A percentile compares a stretch with the other conserved stretches of the same genome.
These are phyloP conservation scores for Amyloporia xantha DNA, from an alignment of 768 basidiomycete species.

Conservation along the genomic window DNA sequence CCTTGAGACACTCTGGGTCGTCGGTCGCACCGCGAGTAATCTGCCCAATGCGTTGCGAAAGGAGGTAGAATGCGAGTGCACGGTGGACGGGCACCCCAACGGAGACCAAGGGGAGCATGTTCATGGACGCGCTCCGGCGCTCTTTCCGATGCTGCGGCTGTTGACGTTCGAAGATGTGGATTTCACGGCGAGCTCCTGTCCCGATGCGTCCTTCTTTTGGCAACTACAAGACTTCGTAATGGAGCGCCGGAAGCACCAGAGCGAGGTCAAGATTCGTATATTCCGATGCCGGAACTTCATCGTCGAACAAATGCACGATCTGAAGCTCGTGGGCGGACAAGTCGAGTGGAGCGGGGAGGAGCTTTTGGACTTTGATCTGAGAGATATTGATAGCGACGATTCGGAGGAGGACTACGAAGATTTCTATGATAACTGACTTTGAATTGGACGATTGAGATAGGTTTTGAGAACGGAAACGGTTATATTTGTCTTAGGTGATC, in stretches of 20 bases:
- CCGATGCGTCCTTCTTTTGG: neutral
- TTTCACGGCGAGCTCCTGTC: neutral
- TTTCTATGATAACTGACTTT: conserved; percentile 2
- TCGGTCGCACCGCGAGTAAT: neutral
- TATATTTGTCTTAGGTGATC: too few relatives aligned
- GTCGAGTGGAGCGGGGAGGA: conserved; percentile 1
- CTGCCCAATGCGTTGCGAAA: neutral
- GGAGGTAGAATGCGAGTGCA: neutral
- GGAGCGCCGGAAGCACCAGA: neutral
- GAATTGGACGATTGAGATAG: too few relatives aligned
- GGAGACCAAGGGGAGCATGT: neutral
- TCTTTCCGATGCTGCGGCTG: neutral
- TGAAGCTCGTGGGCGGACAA: neutral
- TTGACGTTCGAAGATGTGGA: conserved; percentile 3
- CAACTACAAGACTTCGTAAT: conserved; percentile 1
- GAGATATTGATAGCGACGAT: conserved; percentile 3
- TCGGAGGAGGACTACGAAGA: conserved; percentile 6
- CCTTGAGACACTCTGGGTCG: neutral
- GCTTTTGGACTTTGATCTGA: conserved; percentile 3
- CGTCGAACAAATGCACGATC: conserved; percentile 3
- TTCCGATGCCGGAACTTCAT: conserved; percentile 4
- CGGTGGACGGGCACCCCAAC: neutral
- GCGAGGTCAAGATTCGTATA: neutral
- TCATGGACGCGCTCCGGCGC: neutral
- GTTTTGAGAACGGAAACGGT: too few relatives aligned